Conservation (phyloP, 352 stramenopile genomes). For the Phytopythium delawarense region DNA sequence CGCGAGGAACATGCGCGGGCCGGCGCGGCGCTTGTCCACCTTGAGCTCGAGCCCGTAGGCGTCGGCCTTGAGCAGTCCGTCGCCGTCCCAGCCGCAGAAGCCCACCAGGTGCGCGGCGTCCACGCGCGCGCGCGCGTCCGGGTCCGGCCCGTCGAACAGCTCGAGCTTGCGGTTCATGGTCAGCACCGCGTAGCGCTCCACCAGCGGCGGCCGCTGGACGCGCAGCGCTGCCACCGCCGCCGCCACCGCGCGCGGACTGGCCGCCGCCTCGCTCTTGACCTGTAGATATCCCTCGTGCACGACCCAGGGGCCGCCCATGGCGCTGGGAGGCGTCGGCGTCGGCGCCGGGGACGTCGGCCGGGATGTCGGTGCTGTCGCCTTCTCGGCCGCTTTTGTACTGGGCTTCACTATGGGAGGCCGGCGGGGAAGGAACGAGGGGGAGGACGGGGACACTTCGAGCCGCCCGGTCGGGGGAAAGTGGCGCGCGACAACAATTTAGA, state of each 20-base stretch:
- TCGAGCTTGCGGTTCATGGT: slow-evolving; percentile 79
- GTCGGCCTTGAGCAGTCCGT: slow-evolving; percentile 66
- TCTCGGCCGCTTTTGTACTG: slow-evolving; percentile 5
- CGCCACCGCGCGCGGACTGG: slow-evolving; percentile 4
- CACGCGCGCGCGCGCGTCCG: slow-evolving; percentile 24
- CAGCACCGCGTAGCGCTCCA: slow-evolving; percentile 70
- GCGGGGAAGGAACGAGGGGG: neutral
- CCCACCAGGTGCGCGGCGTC: slow-evolving; percentile 48
- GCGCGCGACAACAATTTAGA: neutral
- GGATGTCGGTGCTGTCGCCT: neutral
- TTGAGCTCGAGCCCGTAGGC: slow-evolving; percentile 78
- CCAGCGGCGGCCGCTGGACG: slow-evolving; percentile 14
- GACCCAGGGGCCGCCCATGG: slow-evolving; percentile 50
- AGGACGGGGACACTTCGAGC: neutral
- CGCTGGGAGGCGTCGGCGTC: neutral
- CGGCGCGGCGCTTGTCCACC: slow-evolving; percentile 46
- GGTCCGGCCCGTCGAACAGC: slow-evolving; percentile 48
- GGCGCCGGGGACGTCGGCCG: neutral
- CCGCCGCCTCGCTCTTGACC: slow-evolving; percentile 23
- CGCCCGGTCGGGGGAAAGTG: neutral
- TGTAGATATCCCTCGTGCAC: slow-evolving; percentile 59
- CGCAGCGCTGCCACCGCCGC: slow-evolving; percentile 1
- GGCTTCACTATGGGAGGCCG: neutral
- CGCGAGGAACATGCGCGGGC: slow-evolving; percentile 52
- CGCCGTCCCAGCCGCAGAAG: slow-evolving; percentile 78